phyloP scores from a whole-genome alignment of 1,284 basidiomycete species.

The Malassezia psittaci region DNA sequence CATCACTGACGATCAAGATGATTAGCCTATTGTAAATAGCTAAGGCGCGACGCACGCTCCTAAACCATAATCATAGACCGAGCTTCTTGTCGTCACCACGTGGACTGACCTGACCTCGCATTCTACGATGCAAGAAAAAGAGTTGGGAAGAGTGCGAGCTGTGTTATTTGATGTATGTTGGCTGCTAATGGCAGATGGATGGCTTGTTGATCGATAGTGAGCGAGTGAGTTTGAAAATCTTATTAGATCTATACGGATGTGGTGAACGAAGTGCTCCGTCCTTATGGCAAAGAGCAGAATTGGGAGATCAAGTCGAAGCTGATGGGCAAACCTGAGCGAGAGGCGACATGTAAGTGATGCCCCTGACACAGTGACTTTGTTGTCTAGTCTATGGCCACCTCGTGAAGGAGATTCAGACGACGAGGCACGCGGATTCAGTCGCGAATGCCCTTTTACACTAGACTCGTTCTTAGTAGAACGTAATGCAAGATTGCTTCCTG shows the following conservation, averaged over 20 bases:
- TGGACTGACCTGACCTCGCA: too few species aligned
- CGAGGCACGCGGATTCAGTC: constrained; percentile 18
- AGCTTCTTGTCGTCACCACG: background rate
- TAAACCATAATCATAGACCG: background rate
- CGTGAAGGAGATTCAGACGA: constrained; percentile 12
- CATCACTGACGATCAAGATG: background rate
- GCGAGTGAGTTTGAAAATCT: constrained; percentile 11
- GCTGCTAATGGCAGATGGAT: constrained; percentile 27
- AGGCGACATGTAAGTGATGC: constrained; percentile 29
- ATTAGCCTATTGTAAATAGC: too few species aligned
- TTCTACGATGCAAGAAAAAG: too few species aligned
- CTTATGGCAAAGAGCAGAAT: constrained; percentile 46
- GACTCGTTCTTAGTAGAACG: constrained; percentile 37
- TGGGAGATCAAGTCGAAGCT: constrained; percentile 47
- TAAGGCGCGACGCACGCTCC: background rate
- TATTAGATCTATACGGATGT: constrained; percentile 41
- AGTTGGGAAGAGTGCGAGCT: constrained; percentile 17
- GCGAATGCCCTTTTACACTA: constrained; percentile 44
- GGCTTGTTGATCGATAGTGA: constrained; percentile 47
- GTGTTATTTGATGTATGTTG: constrained; percentile 29
- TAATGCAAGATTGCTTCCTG: constrained; percentile 33
- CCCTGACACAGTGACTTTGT: constrained; percentile 22
- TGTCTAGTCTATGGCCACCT: constrained; percentile 39
- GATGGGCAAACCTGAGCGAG: constrained; percentile 46
- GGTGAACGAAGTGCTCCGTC: constrained; percentile 43